Conservation (phyloP, 202 grass and related monocot species). For the Setaria viridis region DNA sequence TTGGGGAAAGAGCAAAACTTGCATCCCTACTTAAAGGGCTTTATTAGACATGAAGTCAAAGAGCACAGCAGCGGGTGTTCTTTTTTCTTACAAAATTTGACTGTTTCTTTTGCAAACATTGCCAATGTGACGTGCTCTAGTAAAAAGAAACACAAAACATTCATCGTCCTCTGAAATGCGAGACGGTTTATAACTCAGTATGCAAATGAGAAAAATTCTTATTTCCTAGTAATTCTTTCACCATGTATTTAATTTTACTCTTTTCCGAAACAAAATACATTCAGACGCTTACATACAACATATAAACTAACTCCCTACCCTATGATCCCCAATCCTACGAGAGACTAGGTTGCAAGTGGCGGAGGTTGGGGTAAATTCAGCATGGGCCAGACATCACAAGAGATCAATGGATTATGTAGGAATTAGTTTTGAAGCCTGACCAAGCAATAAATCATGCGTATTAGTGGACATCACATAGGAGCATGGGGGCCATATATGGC, state of each 20-base stretch:
- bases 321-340: no score
- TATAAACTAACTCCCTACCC: no score
- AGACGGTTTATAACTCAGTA: no score
- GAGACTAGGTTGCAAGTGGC: background rate
- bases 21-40: background rate
- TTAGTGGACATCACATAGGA: background rate
- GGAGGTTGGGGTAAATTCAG: no score
- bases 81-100: background rate
- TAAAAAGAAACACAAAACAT: background rate
- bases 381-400: background rate
- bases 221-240: background rate
- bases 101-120: background rate
- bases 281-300: background rate
- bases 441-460: background rate
- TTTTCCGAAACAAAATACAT: background rate
- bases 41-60: background rate
- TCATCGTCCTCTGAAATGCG: no score
- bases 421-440: background rate
- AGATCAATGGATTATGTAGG: background rate
- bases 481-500: no score
- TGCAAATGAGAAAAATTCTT: no score
- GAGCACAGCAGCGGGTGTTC: background rate
- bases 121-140: background rate
- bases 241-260: background rate
- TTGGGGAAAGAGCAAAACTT: background rate